phyloP scores from a whole-genome alignment of 805 yeast species.

The Cyberlindnera nakhonratchasimensis region DNA sequence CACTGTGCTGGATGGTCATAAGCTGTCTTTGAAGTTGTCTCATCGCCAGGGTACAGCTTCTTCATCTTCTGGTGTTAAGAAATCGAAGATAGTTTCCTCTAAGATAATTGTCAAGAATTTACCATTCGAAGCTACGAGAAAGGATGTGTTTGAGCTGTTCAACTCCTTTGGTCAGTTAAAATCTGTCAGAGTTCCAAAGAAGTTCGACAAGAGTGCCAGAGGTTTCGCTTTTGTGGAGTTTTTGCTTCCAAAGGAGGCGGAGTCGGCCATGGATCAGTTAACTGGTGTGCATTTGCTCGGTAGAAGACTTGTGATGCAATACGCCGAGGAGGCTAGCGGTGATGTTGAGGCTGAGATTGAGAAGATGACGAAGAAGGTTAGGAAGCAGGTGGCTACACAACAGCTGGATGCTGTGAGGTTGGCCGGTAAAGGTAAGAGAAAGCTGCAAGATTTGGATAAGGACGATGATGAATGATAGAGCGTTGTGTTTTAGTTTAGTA shows the following conservation, averaged over 20 bases:
- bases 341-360: constrained; percentile 90
- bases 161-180: constrained; percentile 93
- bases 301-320: constrained; percentile 89
- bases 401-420: constrained; percentile 68
- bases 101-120: constrained; percentile 88
- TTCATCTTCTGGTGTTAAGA: constrained; percentile 22
- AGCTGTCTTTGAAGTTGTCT: constrained; percentile 82
- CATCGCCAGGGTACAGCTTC: constrained; percentile 57
- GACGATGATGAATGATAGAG: constrained; percentile 11
- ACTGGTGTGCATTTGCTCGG: constrained; percentile 97
- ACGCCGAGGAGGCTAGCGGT: constrained; percentile 76
- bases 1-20: constrained; percentile 81
- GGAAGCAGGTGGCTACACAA: constrained; percentile 73
- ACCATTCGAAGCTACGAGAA: constrained; percentile 93
- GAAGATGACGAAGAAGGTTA: constrained; percentile 83
- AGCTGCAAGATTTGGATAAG: constrained; percentile 48
- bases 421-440: constrained; percentile 69
- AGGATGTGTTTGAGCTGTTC: constrained; percentile 88
- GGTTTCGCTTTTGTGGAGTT: constrained; percentile 98
- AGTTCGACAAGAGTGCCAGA: constrained; percentile 90
- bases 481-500: not conserved
- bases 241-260: constrained; percentile 83
- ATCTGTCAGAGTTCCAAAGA: constrained; percentile 93
- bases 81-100: constrained; percentile 20
- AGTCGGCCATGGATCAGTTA: constrained; percentile 86